Conservation (phyloP, 2,329 filamentous ascomycete genomes). For the Talaromyces sp. region DNA sequence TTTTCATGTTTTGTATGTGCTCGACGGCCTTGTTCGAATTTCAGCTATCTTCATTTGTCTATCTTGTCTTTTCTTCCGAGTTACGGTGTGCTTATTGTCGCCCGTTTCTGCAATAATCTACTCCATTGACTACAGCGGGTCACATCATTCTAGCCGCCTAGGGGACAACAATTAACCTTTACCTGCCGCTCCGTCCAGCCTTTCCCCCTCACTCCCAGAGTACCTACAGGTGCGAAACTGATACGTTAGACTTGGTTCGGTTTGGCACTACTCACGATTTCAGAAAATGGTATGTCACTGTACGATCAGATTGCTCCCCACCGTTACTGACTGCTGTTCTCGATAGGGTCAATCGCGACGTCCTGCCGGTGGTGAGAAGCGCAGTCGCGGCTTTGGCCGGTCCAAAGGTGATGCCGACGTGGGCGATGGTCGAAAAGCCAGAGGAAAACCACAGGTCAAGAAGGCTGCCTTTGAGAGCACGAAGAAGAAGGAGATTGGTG, state of each 20-base stretch:
- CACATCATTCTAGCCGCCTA: background rate
- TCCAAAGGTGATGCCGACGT: slow-evolving; percentile 42
- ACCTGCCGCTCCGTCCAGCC: background rate
- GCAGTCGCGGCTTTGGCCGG: slow-evolving; percentile 42
- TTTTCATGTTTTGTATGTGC: background rate
- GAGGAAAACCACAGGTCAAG: slow-evolving; percentile 69
- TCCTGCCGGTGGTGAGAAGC: slow-evolving; percentile 42
- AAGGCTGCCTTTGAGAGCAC: slow-evolving; percentile 94
- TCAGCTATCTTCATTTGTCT: background rate
- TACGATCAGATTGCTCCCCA: background rate
- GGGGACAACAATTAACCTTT: slow-evolving; percentile 9
- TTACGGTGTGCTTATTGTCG: background rate
- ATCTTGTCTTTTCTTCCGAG: background rate
- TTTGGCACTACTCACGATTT: slow-evolving; percentile 30
- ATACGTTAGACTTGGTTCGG: slow-evolving; percentile 30
- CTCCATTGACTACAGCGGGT: slow-evolving; percentile 3
- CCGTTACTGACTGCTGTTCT: background rate
- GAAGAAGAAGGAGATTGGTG: slow-evolving; percentile 99
- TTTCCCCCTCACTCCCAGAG: background rate
- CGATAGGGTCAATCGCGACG: slow-evolving; percentile 43
- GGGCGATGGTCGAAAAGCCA: slow-evolving; percentile 43
- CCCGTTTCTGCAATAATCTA: background rate
- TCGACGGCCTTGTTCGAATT: background rate
- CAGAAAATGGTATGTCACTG: slow-evolving; percentile 32
- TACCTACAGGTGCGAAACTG: slow-evolving; percentile 20